Evolutionary conservation across 2,329 filamentous ascomycete genomes (phyloP).

Genomic region (Paraphaeosphaeria sporulosa): DNA sequence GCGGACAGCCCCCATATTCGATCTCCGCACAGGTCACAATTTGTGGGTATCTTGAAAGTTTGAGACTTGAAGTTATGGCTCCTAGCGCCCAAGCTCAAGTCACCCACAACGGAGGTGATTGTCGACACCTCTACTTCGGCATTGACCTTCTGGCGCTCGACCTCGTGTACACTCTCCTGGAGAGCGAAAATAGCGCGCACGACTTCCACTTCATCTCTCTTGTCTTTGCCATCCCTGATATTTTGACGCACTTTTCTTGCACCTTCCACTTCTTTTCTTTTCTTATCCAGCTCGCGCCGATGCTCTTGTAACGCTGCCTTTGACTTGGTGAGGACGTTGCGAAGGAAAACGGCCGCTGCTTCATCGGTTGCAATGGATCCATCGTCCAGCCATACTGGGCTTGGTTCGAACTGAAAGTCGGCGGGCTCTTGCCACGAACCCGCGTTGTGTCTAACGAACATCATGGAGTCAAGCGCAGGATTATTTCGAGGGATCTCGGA

Average conservation of each 20-base stretch:
- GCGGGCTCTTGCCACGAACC: conserved; percentile 81
- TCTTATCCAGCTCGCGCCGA: conserved; percentile 83
- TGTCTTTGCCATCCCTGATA: conserved; percentile 83
- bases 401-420: conserved; percentile 89
- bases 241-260: conserved; percentile 76
- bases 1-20: conserved; percentile 96
- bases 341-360: conserved; percentile 84
- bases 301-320: conserved; percentile 84
- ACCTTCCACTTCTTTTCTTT: conserved; percentile 82
- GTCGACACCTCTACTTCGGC: conserved; percentile 93
- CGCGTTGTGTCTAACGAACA: conserved; percentile 96
- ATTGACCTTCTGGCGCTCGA: conserved; percentile 83
- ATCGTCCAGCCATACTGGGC: conserved; percentile 96
- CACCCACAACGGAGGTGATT: conserved; percentile 89
- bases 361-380: conserved; percentile 87
- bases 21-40: conserved; percentile 95
- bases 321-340: conserved; percentile 90
- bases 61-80: conserved; percentile 99
- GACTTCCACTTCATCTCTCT: conserved; percentile 85
- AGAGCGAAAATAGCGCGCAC: conserved; percentile 83
- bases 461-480: conserved; percentile 91
- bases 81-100: conserved; percentile 88
- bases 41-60: conserved; percentile 98
- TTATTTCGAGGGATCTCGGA: conserved; percentile 87
- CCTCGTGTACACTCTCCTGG: conserved; percentile 84